Conservation (phyloP, 306 rosid genomes). For the Cajanus cajan region DNA sequence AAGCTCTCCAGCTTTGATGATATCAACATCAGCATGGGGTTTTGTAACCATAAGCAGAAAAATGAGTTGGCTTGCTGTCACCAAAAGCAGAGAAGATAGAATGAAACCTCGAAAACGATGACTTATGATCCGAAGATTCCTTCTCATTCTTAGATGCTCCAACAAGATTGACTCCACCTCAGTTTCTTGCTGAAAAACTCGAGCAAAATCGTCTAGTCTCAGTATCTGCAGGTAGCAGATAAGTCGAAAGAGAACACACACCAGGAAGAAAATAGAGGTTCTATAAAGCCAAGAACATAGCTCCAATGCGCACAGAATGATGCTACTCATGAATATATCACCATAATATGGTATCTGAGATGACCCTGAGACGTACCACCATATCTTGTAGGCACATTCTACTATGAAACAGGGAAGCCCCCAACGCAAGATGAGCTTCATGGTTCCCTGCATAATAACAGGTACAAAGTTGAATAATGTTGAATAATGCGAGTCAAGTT, state of each 20-base stretch:
- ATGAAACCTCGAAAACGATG: slow-evolving; percentile 77
- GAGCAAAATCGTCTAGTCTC: slow-evolving; percentile 66
- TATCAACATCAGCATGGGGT: slow-evolving; percentile 54
- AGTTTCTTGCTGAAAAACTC: slow-evolving; percentile 58
- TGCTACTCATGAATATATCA: slow-evolving; percentile 50
- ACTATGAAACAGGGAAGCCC: slow-evolving; percentile 61
- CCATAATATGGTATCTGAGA: slow-evolving; percentile 66
- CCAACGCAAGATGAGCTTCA: slow-evolving; percentile 53
- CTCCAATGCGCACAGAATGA: slow-evolving; percentile 53
- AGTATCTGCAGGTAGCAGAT: slow-evolving; percentile 69
- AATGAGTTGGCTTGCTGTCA: slow-evolving; percentile 78
- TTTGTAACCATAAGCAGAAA: slow-evolving; percentile 55
- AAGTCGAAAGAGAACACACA: slow-evolving; percentile 73
- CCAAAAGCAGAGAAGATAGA: slow-evolving; percentile 64
- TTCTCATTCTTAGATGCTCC: slow-evolving; percentile 66
- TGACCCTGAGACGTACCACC: slow-evolving; percentile 86
- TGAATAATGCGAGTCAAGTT: background rate
- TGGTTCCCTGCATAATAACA: slow-evolving; percentile 58
- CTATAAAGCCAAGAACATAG: slow-evolving; percentile 83
- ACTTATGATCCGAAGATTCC: slow-evolving; percentile 62
- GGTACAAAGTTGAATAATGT: background rate
- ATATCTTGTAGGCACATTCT: slow-evolving; percentile 72
- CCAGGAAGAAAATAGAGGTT: slow-evolving; percentile 79
- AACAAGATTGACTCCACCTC: slow-evolving; percentile 65
- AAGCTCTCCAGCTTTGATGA: slow-evolving; percentile 82